These are phyloP conservation scores for Emericellopsis cladophorae DNA, from an alignment of 2,329 filamentous ascomycete genomes.

Conservation along the genomic window DNA sequence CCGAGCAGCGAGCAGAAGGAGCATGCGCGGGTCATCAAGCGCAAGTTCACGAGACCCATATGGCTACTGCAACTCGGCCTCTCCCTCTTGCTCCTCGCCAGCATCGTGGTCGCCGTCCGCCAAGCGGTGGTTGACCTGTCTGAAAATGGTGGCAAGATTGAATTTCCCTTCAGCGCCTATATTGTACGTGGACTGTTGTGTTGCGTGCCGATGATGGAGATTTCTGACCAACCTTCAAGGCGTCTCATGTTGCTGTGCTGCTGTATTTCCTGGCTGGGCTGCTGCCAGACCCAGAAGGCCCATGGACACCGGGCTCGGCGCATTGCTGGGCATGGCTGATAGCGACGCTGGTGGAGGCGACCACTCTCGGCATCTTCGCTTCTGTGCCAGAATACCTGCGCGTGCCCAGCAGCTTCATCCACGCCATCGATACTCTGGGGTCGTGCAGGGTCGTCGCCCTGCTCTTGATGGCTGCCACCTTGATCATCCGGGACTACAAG, in stretches of 20 bases:
- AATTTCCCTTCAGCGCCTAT: constrained; percentile 27
- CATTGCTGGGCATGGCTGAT: constrained; percentile 24
- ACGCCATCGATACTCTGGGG: constrained; percentile 16
- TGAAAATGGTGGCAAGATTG: constrained; percentile 10
- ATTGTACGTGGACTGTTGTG: constrained; percentile 12
- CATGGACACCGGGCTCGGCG: constrained; percentile 23
- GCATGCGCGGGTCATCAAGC: constrained; percentile 12
- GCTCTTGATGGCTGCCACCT: constrained; percentile 18
- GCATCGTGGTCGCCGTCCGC: constrained; percentile 16
- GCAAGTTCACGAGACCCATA: constrained; percentile 18
- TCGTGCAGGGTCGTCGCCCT: constrained; percentile 18
- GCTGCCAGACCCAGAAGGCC: constrained; percentile 29
- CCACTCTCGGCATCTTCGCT: constrained; percentile 21
- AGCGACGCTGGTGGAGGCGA: constrained; percentile 18
- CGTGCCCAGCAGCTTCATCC: constrained; percentile 14
- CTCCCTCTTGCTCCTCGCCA: constrained; percentile 17
- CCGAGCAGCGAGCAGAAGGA: constrained; percentile 14
- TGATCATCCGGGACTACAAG: constrained; percentile 17
- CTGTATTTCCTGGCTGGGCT: constrained; percentile 28
- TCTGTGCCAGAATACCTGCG: constrained; percentile 14
- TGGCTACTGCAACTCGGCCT: constrained; percentile 20
- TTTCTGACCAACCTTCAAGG: constrained; percentile 8
- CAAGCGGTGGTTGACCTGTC: constrained; percentile 16
- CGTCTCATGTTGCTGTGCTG: constrained; percentile 25
- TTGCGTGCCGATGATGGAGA: neutral